Base-by-base conservation (phyloP, 352 stramenopile species). In the Pythium apleroticum region DNA sequence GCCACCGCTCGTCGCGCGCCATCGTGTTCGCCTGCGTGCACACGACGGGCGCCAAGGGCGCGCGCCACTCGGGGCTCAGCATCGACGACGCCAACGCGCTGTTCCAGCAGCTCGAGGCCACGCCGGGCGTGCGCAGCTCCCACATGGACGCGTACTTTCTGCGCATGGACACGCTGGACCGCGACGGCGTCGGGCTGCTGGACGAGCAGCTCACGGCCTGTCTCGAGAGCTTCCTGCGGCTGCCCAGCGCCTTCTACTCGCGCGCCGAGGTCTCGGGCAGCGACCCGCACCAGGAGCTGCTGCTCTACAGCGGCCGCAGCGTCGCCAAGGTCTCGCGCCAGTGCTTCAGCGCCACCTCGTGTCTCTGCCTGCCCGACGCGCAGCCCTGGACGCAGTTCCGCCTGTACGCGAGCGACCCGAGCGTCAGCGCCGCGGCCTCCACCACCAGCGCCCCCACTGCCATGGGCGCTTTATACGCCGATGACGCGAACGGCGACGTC, bases 51-150 rank as follows among this genome's bases (percentile, higher is more conserved):
- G 84, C 68, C 2, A 88, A 84, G 59, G 80, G 73, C 12, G 85
- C 81, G 10, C 72, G 66, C n/a, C 77, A 89, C 59, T 82, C 79
- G 14, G 80, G 85, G 17, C 52, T 92, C 28, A 83, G 85, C 43
- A 91, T 94, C 50, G 85, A 92, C 58, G 85, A 94, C 64, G 80
- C 73, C 0, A 92, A 94, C 39, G 74, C 60, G 1, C 74, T 92
- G 41, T 90, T 78, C 43, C 56, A 72, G 50, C 49, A 68, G 22
- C 72, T 92, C 31, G 78, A 88, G 25, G 43, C 72, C 14, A 65
- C 65, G 17, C 60, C 74, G 4, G 52, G 73, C 5, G 66, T 85
- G 45, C 81, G 76, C 15, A 64, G 86, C 30, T 69, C 60, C 20
- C 69, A 54, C 11, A 24, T 92, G 8, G 77, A 86, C 0, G n/a